Base-by-base conservation (phyloP, 2,329 filamentous ascomycete genomes). In the Dactylellina haptotyla region DNA sequence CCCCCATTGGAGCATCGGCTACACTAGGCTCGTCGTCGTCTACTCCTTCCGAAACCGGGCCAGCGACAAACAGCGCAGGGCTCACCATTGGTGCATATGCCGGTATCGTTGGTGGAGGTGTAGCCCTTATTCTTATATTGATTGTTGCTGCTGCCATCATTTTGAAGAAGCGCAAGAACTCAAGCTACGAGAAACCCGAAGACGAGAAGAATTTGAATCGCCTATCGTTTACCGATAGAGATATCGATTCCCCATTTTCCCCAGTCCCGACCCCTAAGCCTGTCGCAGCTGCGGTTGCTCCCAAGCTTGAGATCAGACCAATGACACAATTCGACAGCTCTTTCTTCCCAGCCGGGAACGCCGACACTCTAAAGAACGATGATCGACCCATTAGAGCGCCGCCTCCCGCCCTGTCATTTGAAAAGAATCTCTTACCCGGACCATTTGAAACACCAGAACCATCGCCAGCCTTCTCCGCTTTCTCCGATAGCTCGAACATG, bases 41-140 rank as follows among this genome's bases (percentile, higher is more conserved):
- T 37, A 20, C 69, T 41, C 37, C 54, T 12, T 37, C 69, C 12
- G 45, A 46, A 6, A 45, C 69, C 12, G 48, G 50, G 1, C 25
- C 69, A 12, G 30, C 67, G 20, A 73, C 61, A 3, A 73, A 73
- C 56, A 73, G 69, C 32, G 69, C 69, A 25, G 70, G 70, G 4
- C 23, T 75, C 18, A 67, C 70, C 25, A 69, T 75, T 30, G 70
- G 70, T 14, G 70, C 70, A 43, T 75, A 75, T 73, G 93, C 92
- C 45, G 95, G 95, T 72, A 86, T 97, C 75, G 92, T 90, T 4
- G 88, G 97, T 79, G 93, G 93, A 78, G 87, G 96, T 51, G 82
- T 97, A 30, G 84, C 89, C 4, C 87, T 87, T 53, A 77, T 97
- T 25, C 86, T 89, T 30, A 81, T 89, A 1, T 80, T 95, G 25